Evolutionary conservation across 495 filamentous ascomycete genomes (phyloP), one percentile per base, ranked within the genome.

Genomic region (Echria macrotheca): DNA sequence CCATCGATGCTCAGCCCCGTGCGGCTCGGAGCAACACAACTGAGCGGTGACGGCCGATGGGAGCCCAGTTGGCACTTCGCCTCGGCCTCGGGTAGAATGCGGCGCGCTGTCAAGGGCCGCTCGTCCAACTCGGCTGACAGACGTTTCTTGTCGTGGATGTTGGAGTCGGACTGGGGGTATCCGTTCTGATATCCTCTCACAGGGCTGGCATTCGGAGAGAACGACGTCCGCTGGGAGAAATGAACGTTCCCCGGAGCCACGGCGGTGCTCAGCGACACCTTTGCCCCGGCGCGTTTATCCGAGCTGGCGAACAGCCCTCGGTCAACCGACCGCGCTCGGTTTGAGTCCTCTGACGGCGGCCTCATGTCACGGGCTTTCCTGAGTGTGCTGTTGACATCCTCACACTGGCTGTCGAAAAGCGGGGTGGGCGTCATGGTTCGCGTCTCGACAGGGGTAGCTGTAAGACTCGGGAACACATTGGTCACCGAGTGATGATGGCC

Each of bases 251-350:
- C 83, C n/a, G 78, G 72, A 1, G 82, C 83, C 33, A 82, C 67
- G 4, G 80, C 75, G 23, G 73, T 79, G 51, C 76, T 86, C 35
- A 85, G 54, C 17, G 79, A 77, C 15, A 85, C 68, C 54, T 73
- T 81, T 11, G 86, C 75, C 49, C 81, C 83, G 17, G 81, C 78
- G 55, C 79, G 82, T 53, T 78, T 80, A 48, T 87, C 80, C 39
- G 58, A 63, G 49, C 66, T 74, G 12, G 73, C 75, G 37, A 81
- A 69, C 21, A 80, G 58, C 1, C 69, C 72, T 17, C 78, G 61
- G 44, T 87, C 82, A 11, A 78, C 74, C 1, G 81, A 81, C 12
- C 71, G 70, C 8, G 80, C 68, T 49, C 76, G 63, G 23, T 62
- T 60, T 43, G 53, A 40, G 43, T 73, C 69, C 44, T 81, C 70